Base-by-base conservation (phyloP, 2,329 filamentous ascomycete species). In the Thelonectria rubi region DNA sequence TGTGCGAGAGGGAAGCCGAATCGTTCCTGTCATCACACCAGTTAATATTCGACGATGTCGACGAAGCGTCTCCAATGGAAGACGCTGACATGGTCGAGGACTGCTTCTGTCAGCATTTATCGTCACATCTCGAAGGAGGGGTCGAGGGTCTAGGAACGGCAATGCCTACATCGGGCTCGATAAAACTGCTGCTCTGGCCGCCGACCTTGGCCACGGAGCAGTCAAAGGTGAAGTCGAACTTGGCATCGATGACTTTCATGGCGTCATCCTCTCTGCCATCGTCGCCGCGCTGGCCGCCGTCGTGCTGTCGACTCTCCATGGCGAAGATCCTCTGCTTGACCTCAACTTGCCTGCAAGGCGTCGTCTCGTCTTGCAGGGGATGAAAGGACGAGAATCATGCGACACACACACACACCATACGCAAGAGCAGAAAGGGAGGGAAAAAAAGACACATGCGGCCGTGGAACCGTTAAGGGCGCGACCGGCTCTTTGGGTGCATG, bases 1-100 rank as follows among this genome's bases (percentile, higher is more conserved):
- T 79, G 26, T 79, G 76, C 2, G 64, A 52, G 10, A 66, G 12
- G 1, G 64, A 64, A 2, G 55, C 62, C 5, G 61, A 58, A 20
- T 65, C 61, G 26, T 24, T 18, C 42, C 52, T 53, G 50, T 43
- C 26, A 40, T 46, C n/a, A 24, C 8, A 39, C 40, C 46, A 34
- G 52, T 55, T 45, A 55, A 26, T 47, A 47, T 30, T 21, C 21
- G 43, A 47, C 3, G 42, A 24, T 30, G 40, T 30, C 26, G 30
- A 3, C 14, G 30, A 32, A 5, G 17, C 42, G 24, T 39, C 34
- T 46, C 42, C 52, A 26, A 55, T 37, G 45, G 52, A 55, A 45
- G 52, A 47, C 40, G 32, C 52, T 45, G 32, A 55, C 52, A 55
- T 55, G 24, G 52, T 47, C 52, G 40, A 55, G 14, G 42, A 34